Evolutionary conservation across 164 flowering plant species (phyloP), one percentile per base, ranked within the genome.

Genomic region (Platanus orientalis): DNA sequence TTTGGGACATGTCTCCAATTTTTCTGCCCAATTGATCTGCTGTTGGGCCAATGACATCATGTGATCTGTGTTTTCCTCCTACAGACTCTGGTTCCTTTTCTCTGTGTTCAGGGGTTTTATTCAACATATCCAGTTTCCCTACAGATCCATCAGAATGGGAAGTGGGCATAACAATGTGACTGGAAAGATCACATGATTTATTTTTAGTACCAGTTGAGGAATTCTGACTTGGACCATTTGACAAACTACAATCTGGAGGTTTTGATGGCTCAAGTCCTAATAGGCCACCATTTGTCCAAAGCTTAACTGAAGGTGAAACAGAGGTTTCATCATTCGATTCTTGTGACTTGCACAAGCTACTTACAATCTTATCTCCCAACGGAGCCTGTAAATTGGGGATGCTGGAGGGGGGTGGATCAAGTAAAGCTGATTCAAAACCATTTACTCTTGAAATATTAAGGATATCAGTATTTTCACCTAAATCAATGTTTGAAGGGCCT

Each of bases 261-360:
- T 91, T 94, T 56, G 96, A 87, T 58, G 99, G 99, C 77, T 81
- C 68, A 66, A 94, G 92, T 47, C 97, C 97, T 29, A 94, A 71
- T 23, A 94, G 76, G 54, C 88, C 83, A 52, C 99, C 99, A 77
- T 91, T 94, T 53, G 96, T 91, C 99, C 99, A 94, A 71, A 89
- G 67, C 11, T 39, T 65, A 48, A 76, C 66, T 56, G 90, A 63
- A 39, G 68, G 50, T 57, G 40, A 63, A 63, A 52, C 63, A 20
- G 83, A 66, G 66, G 65, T 30, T 60, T 69, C 73, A 30, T 61
- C 19, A 14, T 16, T 61, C 65, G 81, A 64, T 65, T 73, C 77
- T 65, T 58, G 73, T 57, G 74, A 57, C 17, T 71, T 69, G 56
- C 49, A 28, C 32, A 56, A 27, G 52, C 55, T 75, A 69, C 47